Evolutionary conservation across 305 asterid genomes (phyloP).

Genomic region (Rubia peregrina): DNA sequence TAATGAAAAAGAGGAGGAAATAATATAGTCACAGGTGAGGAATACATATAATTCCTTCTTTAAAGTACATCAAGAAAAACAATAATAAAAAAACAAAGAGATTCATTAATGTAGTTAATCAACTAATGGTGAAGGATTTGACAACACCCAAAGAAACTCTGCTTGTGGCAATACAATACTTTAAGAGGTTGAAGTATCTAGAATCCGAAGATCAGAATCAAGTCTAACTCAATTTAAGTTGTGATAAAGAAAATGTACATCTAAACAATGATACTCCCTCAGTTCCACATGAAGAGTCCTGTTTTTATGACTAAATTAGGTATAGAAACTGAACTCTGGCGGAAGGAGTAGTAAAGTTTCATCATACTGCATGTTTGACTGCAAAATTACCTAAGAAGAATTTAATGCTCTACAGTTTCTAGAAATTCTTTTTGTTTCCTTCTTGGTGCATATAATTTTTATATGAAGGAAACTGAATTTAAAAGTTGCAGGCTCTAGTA

Average conservation of each 20-base stretch:
- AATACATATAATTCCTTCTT: conserved; percentile 11
- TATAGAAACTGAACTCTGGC: background rate
- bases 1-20: background rate
- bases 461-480: background rate
- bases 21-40: conserved; percentile 15
- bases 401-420: background rate
- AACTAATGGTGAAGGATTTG: conserved; percentile 3
- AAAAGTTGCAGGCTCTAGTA: background rate
- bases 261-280: background rate
- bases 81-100: background rate
- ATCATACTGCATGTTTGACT: background rate
- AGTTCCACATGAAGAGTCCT: no score
- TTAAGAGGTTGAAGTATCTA: background rate
- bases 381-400: background rate
- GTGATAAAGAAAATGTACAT: background rate
- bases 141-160: background rate
- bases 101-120: background rate
- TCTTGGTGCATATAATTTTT: background rate
- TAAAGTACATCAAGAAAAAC: background rate
- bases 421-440: background rate
- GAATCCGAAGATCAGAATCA: background rate
- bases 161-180: background rate
- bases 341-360: background rate
- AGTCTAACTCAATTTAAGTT: background rate
- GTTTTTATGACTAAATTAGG: background rate